A percentile compares a stretch with the other conserved stretches of the same genome.
Conservation (phyloP, 2,329 filamentous ascomycete genomes). For the Xenosphaeropsis pyriputrescens region DNA sequence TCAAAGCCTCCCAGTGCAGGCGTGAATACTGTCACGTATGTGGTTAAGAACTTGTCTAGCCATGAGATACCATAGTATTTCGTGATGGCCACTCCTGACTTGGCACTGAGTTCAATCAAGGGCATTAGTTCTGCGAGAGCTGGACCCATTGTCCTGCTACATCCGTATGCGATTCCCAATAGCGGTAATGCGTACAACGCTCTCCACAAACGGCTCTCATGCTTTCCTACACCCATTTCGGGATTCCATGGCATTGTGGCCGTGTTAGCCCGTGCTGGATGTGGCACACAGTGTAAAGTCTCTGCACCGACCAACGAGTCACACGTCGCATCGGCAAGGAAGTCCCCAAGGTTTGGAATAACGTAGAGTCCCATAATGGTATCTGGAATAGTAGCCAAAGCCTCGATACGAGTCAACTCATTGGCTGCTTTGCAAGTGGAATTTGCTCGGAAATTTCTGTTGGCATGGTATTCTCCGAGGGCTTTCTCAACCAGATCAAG, state of each 20-base stretch:
- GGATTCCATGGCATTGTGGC: slow-evolving; percentile 17
- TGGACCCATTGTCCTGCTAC: slow-evolving; percentile 7
- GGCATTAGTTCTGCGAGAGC: slow-evolving; percentile 2
- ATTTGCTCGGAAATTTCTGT: slow-evolving; percentile 8
- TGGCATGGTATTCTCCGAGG: slow-evolving; percentile 6
- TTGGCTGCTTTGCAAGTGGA: slow-evolving; percentile 8
- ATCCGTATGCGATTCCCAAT: slow-evolving; percentile 4
- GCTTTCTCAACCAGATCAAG: slow-evolving; percentile 1
- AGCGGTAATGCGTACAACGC: slow-evolving; percentile 12
- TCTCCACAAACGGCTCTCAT: slow-evolving; percentile 11
- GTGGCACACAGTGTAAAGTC: slow-evolving; percentile 15
- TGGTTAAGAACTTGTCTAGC: slow-evolving; percentile 8
- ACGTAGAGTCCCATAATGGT: slow-evolving; percentile 9
- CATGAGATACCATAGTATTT: slow-evolving; percentile 7
- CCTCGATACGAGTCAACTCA: slow-evolving; percentile 9
- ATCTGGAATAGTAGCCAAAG: slow-evolving; percentile 5
- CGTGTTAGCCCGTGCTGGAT: slow-evolving; percentile 8
- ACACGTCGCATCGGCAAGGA: slow-evolving; percentile 7
- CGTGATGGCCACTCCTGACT: slow-evolving; percentile 3
- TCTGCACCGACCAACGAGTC: slow-evolving; percentile 11
- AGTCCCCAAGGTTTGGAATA: slow-evolving; percentile 8
- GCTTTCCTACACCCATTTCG: slow-evolving; percentile 11
- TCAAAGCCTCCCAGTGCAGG: slow-evolving; percentile 8
- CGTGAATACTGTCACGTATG: slow-evolving; percentile 10
- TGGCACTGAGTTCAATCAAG: background rate